phyloP scores from a whole-genome alignment of 2,329 filamentous ascomycete genomes.

The Bipolaris cookei region DNA sequence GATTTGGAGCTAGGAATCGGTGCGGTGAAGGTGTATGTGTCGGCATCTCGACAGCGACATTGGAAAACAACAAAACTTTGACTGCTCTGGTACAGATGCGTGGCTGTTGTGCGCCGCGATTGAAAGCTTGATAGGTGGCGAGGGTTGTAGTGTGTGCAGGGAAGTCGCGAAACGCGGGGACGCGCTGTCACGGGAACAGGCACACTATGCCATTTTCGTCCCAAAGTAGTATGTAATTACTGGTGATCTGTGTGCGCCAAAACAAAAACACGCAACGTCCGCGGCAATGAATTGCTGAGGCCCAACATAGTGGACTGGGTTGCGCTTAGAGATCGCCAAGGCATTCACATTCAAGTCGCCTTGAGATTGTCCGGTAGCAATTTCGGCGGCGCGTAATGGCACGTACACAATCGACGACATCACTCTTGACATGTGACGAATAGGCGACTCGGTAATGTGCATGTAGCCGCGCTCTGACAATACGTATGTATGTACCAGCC shows the following conservation, averaged over 20 bases:
- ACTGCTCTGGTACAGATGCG: not conserved
- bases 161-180: conserved; percentile 17
- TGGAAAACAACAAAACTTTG: not conserved
- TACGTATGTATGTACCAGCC: conserved; percentile 6
- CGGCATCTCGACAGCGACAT: conserved; percentile 30
- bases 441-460: conserved; percentile 4
- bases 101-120: not conserved
- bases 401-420: not conserved
- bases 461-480: conserved; percentile 1
- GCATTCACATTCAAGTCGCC: not conserved
- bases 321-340: not conserved
- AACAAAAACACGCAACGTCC: not conserved
- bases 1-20: conserved; percentile 40
- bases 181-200: conserved; percentile 22
- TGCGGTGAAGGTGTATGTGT: conserved; percentile 42
- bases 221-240: too few relatives aligned
- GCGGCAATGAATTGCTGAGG: not conserved
- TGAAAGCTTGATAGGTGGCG: conserved; percentile 6
- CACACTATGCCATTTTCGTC: not conserved
- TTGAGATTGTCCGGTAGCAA: not conserved
- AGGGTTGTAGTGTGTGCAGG: not conserved
- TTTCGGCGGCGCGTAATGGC: not conserved
- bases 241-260: not conserved
- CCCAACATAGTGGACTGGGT: not conserved
- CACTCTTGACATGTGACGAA: not conserved